Evolutionary conservation across 768 basidiomycete genomes (phyloP), one percentile per base, ranked within the genome.

Genomic region (Serendipita sp.): DNA sequence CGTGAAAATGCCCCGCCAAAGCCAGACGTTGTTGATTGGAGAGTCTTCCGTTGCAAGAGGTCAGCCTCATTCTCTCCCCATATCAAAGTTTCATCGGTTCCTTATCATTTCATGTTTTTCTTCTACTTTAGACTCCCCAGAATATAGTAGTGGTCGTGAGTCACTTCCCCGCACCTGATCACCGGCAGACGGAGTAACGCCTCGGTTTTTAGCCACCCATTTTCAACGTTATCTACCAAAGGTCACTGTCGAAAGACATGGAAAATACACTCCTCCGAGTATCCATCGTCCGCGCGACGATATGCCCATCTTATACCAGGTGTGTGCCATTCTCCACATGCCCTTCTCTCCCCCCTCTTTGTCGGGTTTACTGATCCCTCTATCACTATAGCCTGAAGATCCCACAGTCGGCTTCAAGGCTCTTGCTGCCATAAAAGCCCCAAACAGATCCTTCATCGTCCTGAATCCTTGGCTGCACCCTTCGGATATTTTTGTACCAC

Each of bases 391-490:
- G 52, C 52, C 52, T 1, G 52, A 53, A 11, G 52, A 53, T 53
- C 52, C 52, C 11, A 53, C 52, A 11, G 52, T 53, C 29, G 52
- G 52, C 52, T 53, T 53, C 29, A 53, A 53, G 29, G 16, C 52
- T 29, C 13, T 11, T 11, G 13, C 10, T 53, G 1, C 52, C 52
- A 53, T 53, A 15, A 53, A 53, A 29, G 29, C 13, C 27, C 52
- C 52, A 11, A 53, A 53, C 52, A 15, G 52, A 27, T 11, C 52
- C 1, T 53, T 53, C 29, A 27, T 53, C 27, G 52, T 53, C 15
- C 52, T 53, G 11, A 53, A 53, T 27, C 52, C 52, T 11, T 53
- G 52, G 52, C 52, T 53, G 52, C 52, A 53, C 27, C 52, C 52
- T 11, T 53, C 52, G 15, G 52, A 53, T 27, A 53, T 53, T 53